Evolutionary conservation across 2,329 filamentous ascomycete species (phyloP), one percentile per base, ranked within the genome.

Genomic region (Passalora sequoiae): DNA sequence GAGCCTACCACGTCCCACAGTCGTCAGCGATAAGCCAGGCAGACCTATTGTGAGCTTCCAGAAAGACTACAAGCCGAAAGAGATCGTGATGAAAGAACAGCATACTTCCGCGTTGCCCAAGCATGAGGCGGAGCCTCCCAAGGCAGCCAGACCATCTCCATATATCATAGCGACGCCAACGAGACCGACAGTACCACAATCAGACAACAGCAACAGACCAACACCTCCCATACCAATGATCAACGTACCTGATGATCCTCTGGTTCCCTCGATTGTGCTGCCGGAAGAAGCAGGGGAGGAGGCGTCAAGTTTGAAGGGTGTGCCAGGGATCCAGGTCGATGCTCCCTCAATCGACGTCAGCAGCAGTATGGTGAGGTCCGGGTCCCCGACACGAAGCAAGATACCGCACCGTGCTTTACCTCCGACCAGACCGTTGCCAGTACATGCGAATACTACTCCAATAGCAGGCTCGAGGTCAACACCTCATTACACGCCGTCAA

Each of bases 41-140:
- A 81, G 91, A 63, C 91, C 91, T 51, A 97, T 97, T 73, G 91
- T 97, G 75, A 97, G 91, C 76, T 97, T 97, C 75, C 79, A 94
- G 69, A 78, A 78, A 60, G 78, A 84, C 63, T 95, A 87, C 82
- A 84, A 81, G 73, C 77, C 81, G 62, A 78, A 77, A 63, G 81
- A 85, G 64, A 73, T 84, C 75, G 83, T 88, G 79, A 68, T 78
- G 71, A 84, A 83, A 67, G 66, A 71, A 44, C 66, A 69, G 21
- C 60, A 62, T 20, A 44, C 38, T 16, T 65, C 64, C 2, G 39
- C 56, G 3, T 16, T 41, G 7, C 38, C 41, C 21, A 37, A 47
- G 17, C 43, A 33, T 25, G 32, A 24, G n/a, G n/a, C n/a, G n/a
- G 38, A 28, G 27, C 35, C 33, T 21, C 21, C 43, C 29, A 8